Base-by-base conservation (phyloP, 768 basidiomycete species). In the Amanita rubescens region DNA sequence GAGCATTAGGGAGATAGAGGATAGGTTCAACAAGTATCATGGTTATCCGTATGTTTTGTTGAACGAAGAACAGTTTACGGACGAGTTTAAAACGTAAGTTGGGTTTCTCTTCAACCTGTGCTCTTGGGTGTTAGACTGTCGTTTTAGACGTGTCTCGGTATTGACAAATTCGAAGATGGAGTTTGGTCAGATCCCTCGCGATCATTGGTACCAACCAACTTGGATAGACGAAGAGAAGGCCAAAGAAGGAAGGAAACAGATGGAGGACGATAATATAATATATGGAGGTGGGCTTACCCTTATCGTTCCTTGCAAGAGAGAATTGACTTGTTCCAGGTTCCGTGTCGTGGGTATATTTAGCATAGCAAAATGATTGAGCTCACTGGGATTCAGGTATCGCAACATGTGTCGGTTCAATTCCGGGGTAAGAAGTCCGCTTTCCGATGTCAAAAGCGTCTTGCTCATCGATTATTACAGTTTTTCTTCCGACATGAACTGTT, bases 21-120 rank as follows among this genome's bases (percentile, higher is more conserved):
- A 87, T 59, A 72, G 85, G 46, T 94, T 94, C 68, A 95, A 95
- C 69, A 74, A 75, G 49, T 77, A 78, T 59, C 85, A 81, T 57
- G 70, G 75, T 38, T 94, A 95, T 62, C 89, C 90, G 4, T 94
- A 87, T 68, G 84, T 90, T 32, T 81, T 95, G 67, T 72, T 95
- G 57, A 94, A 94, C 61, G 91, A 95, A 52, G 81, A 79, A 57
- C 75, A 76, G 1, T 94, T 94, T 64, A 75, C 80, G 19, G 82
- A 84, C 7, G 79, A 82, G 24, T 93, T 93, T 69, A 89, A 84
- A 62, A 69, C 69, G 81, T 85, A 60, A 52, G 79, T 62, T 5
- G n/a, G n/a, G n/a, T 54, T 45, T 15, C 32, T 49, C 15, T 19
- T 35, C 20, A 37, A 25, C 11, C 19, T 53, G 42, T 35, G n/a